Base-by-base conservation (phyloP, 805 yeast genomes). In the Pichia exigua region DNA sequence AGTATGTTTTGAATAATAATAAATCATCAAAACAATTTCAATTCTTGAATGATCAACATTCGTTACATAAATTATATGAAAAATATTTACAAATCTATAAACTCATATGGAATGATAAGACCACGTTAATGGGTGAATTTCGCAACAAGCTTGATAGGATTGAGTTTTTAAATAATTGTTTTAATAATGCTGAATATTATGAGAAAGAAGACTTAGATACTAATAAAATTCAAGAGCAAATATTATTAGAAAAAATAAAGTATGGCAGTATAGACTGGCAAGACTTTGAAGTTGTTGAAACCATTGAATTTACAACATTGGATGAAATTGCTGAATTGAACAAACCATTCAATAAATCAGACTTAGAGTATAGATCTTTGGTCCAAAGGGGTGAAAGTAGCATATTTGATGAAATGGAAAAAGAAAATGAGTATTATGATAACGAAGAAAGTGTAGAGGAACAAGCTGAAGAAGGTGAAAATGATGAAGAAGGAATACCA, bases 261-360 rank as follows among this genome's bases (percentile, higher is more conserved):
- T 87, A 76, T 67, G 88, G 91, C 0, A 77, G 85, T 11, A 82
- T 89, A 22, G 90, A 91, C 67, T 92, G 99, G 99, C 82, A 83
- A 51, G 87, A 86, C 55, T 92, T 91, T 62, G 73, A 75, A 2
- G 73, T 87, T 18, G 84, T 87, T 9, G 88, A 82, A 47, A 80
- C 83, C 2, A 73, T 90, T 15, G 81, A 75, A 46, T 84, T 89
- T 57, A 78, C 79, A 17, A 81, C 79, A 2, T 66, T 78, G 8
- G 90, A 83, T 63, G 73, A 75, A 53, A 78, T 75, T 12, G 74
- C 79, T 5, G 84, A 81, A 47, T 67, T 83, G 47, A 73, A 78
- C 0, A 59, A 62, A 11, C 87, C 95, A 0, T 62, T 85, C 47
- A 70, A 74, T 4, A 68, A 83, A 45, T 74, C 79, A 10, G 85